Evolutionary conservation across 2,329 filamentous ascomycete genomes (phyloP).

Genomic region (Aspergillus ustus): DNA sequence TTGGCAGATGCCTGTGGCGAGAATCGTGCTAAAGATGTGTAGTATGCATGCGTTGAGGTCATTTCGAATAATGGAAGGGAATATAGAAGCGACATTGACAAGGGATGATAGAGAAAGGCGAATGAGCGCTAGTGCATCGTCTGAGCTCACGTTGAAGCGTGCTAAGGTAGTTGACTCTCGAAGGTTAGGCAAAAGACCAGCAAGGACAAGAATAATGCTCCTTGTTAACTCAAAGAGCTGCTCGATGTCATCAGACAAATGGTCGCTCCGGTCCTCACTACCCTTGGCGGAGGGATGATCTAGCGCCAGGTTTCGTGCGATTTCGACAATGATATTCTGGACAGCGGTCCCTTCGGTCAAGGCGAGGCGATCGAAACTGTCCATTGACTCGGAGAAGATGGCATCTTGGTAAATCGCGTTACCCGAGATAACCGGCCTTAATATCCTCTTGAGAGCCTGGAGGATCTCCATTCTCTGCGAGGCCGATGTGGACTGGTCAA

Average conservation of each 20-base stretch:
- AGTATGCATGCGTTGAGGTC: slow-evolving; percentile 96
- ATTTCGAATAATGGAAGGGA: slow-evolving; percentile 93
- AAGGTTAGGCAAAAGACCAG: slow-evolving; percentile 80
- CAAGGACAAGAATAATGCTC: slow-evolving; percentile 91
- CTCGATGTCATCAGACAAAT: slow-evolving; percentile 94
- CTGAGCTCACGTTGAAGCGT: slow-evolving; percentile 75
- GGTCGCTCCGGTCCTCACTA: slow-evolving; percentile 68
- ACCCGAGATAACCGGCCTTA: slow-evolving; percentile 91
- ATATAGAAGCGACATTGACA: slow-evolving; percentile 92
- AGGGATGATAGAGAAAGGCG: slow-evolving; percentile 81
- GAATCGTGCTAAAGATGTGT: slow-evolving; percentile 92
- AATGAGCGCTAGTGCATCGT: slow-evolving; percentile 82
- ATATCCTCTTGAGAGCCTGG: slow-evolving; percentile 88
- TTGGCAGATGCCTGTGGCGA: slow-evolving; percentile 86
- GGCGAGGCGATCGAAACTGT: slow-evolving; percentile 87
- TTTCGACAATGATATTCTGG: slow-evolving; percentile 90
- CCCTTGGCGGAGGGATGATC: slow-evolving; percentile 87
- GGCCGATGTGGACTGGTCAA: slow-evolving; percentile 74
- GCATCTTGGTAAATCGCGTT: slow-evolving; percentile 96
- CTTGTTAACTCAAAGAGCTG: slow-evolving; percentile 96
- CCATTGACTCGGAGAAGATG: slow-evolving; percentile 96
- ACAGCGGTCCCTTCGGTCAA: slow-evolving; percentile 88
- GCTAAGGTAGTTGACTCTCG: slow-evolving; percentile 61
- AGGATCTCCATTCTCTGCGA: slow-evolving; percentile 87
- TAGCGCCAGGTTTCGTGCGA: slow-evolving; percentile 85